Base-by-base conservation (phyloP, 1,139 yeast genomes). In the Groenewaldozyma sp. region DNA sequence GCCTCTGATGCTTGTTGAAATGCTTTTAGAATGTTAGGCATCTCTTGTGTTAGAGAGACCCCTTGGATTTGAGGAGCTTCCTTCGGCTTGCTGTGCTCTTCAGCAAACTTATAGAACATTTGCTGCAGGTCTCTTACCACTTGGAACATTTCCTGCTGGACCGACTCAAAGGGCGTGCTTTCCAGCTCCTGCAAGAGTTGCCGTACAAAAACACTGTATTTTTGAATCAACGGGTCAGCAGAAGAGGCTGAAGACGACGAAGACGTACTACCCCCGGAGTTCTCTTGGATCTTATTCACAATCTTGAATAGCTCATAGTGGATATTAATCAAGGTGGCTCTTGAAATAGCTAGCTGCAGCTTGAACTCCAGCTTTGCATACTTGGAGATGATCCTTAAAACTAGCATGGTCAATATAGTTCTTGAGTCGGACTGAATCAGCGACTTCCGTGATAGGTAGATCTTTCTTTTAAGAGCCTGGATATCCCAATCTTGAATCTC, bases 91-190 rank as follows among this genome's bases (percentile, higher is more conserved):
- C 27, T 14, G 17, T 17, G 26, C 7, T 24, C 28, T 9, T 36
- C 34, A 2, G 36, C 28, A 42, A 52, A 59, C 39, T 51, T 52
- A 28, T 45, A 35, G 45, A 59, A 60, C 65, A 60, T 60, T 16
- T 52, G 49, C 38, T 56, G 54, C 28, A 60, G 47, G 36, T 60
- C 65, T 10, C 53, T 48, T 16, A 60, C 63, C 5, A 60, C 56
- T 41, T 58, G 63, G 47, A 59, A 57, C 46, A 59, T 50, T 37
- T 60, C 64, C 43, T 55, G 58, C 36, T 58, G 60, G n/a, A 55
- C 59, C 9, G 55, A 51, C 31, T 55, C 60, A 32, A 51, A 49
- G 4, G 61, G 57, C 3, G 63, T 48, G 2, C 54, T 45, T 39
- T 60, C 62, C 43, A 60, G 48, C 36, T 60, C 62, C 2, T 45